Evolutionary conservation across 2,329 filamentous ascomycete genomes (phyloP).

Genomic region (Camptophora hylomeconis): DNA sequence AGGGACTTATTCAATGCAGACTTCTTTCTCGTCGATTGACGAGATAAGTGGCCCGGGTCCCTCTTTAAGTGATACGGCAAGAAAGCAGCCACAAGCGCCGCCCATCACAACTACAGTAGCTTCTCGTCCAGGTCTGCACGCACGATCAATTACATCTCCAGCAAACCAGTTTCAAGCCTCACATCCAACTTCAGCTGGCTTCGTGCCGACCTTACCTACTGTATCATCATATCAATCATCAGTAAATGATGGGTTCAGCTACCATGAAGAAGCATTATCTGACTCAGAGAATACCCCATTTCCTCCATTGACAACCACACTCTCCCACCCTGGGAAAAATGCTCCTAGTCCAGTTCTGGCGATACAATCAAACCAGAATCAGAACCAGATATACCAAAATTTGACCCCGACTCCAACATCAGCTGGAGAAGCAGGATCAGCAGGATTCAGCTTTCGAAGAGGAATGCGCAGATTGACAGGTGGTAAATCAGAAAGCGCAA

Average conservation of each 20-base stretch:
- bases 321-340: constrained; percentile 11
- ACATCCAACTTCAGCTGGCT: constrained; percentile 14
- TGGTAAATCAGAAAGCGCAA: constrained; percentile 28
- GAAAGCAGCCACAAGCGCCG: constrained; percentile 22
- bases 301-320: constrained; percentile 15
- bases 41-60: constrained; percentile 42
- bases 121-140: constrained; percentile 57
- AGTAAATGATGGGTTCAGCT: constrained; percentile 37
- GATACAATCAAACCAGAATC: too few species aligned
- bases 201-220: constrained; percentile 8
- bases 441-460: constrained; percentile 32
- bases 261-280: constrained; percentile 68
- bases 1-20: constrained; percentile 10
- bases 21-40: constrained; percentile 15
- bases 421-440: constrained; percentile 19
- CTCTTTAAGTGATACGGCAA: constrained; percentile 40
- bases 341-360: too few species aligned
- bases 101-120: neutral
- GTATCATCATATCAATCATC: constrained; percentile 8
- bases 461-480: constrained; percentile 35
- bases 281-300: constrained; percentile 60
- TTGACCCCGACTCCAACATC: constrained; percentile 17
- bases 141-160: constrained; percentile 75
- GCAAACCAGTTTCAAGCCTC: constrained; percentile 34
- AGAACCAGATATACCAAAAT: too few species aligned